These are phyloP conservation scores for Clathrus columnatus DNA, from an alignment of 768 basidiomycete species.

Conservation along the genomic window DNA sequence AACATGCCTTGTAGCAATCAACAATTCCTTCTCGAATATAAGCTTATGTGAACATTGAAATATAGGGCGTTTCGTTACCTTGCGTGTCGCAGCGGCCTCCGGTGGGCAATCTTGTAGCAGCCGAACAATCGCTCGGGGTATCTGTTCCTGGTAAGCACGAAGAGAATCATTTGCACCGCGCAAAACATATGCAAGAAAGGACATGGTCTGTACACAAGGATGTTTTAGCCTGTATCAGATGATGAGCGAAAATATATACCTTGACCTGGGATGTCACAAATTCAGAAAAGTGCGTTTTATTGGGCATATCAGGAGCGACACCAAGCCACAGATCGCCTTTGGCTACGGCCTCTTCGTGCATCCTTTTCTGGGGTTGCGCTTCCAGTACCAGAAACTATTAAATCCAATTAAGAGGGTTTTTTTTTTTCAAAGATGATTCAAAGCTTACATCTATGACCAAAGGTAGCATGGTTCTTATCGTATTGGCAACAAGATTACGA, in stretches of 20 bases:
- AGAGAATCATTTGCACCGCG: conserved; percentile 56
- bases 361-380: conserved; percentile 71
- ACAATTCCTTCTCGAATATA: conserved; percentile 55
- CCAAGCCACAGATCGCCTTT: conserved; percentile 80
- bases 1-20: conserved; percentile 88
- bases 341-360: conserved; percentile 69
- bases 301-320: conserved; percentile 57
- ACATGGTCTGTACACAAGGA: conserved; percentile 56
- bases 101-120: conserved; percentile 90
- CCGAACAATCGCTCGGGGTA: conserved; percentile 75
- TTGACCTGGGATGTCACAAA: conserved; percentile 87
- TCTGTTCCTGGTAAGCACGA: conserved; percentile 67
- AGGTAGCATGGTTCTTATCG: conserved; percentile 60
- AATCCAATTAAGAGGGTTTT: not conserved
- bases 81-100: conserved; percentile 72
- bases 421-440: not conserved
- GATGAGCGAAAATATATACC: conserved; percentile 30
- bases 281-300: conserved; percentile 70
- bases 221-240: not conserved
- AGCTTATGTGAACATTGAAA: not conserved
- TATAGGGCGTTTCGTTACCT: conserved; percentile 34
- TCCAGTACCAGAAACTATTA: conserved; percentile 56
- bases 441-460: conserved; percentile 55
- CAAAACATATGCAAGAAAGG: conserved; percentile 85
- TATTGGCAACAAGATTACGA: conserved; percentile 50